Evolutionary conservation across 2,329 filamentous ascomycete genomes (phyloP).

Genomic region (Sarocladium strictum): DNA sequence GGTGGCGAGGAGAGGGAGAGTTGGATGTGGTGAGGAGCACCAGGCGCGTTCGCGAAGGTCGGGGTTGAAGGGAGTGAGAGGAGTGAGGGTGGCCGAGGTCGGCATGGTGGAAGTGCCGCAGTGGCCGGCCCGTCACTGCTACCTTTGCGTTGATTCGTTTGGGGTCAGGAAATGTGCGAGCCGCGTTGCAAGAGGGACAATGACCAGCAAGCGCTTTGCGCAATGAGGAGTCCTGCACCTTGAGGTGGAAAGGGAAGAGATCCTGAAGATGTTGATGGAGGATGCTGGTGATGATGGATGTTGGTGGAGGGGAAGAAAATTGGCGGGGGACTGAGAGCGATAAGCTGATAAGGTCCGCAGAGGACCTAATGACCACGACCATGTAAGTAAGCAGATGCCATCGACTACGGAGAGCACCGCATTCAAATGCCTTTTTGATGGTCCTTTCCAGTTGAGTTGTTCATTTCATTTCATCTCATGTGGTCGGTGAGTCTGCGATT

Average conservation of each 20-base stretch:
- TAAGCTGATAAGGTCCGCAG: background rate
- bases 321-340: background rate
- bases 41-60: constrained; percentile 70
- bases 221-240: too few species aligned
- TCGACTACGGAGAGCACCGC: too few species aligned
- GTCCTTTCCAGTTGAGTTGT: too few species aligned
- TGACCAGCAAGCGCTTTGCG: too few species aligned
- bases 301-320: constrained; percentile 6
- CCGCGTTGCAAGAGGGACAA: background rate
- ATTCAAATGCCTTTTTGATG: too few species aligned
- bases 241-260: background rate
- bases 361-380: background rate
- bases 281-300: background rate
- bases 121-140: background rate
- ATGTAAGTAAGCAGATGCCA: background rate
- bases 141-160: background rate
- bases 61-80: constrained; percentile 46
- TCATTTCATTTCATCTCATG: too few species aligned
- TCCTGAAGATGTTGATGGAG: background rate
- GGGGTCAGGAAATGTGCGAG: background rate
- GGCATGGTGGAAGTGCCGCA: constrained; percentile 17
- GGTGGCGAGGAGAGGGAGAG: constrained; percentile 81
- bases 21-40: constrained; percentile 79
- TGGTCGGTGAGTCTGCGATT: too few species aligned
- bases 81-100: constrained; percentile 27